Evolutionary conservation across 805 yeast species (phyloP).

Genomic region (Candida adriatica): DNA sequence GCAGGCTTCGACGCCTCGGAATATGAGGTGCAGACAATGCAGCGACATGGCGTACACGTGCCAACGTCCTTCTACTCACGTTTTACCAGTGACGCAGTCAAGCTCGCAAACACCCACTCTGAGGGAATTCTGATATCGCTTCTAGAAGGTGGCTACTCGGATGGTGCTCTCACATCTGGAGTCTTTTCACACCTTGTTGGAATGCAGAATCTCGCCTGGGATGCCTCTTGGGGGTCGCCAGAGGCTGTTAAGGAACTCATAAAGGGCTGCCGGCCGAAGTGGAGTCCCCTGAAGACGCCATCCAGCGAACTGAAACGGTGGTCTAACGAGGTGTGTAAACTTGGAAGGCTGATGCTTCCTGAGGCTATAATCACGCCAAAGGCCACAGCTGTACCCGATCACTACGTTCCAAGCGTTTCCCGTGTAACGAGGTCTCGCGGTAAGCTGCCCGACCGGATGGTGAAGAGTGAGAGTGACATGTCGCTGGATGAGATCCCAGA

Average conservation of each 20-base stretch:
- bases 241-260: slow-evolving; percentile 58
- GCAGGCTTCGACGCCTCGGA: slow-evolving; percentile 90
- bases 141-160: slow-evolving; percentile 83
- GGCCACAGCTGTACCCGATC: slow-evolving; percentile 4
- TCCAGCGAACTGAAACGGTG: slow-evolving; percentile 45
- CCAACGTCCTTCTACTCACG: slow-evolving; percentile 73
- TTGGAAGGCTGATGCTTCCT: slow-evolving; percentile 60
- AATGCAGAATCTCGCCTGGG: slow-evolving; percentile 51
- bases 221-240: slow-evolving; percentile 55
- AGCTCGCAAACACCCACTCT: slow-evolving; percentile 55
- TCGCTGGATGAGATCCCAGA: slow-evolving; percentile 11
- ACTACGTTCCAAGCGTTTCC: slow-evolving; percentile 5
- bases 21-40: slow-evolving; percentile 78
- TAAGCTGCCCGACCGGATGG: slow-evolving; percentile 13
- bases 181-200: slow-evolving; percentile 76
- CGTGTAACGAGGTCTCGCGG: slow-evolving; percentile 16
- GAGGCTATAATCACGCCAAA: slow-evolving; percentile 19
- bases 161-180: slow-evolving; percentile 74
- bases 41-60: slow-evolving; percentile 72
- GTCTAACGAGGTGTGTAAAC: slow-evolving; percentile 57
- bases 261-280: slow-evolving; percentile 60
- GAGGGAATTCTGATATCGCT: slow-evolving; percentile 59
- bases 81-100: slow-evolving; percentile 68
- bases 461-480: slow-evolving; percentile 13
- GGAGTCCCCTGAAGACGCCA: slow-evolving; percentile 54